Evolutionary conservation across 208 protist species (phyloP).

Genomic region (Leptomonas seymouri): DNA sequence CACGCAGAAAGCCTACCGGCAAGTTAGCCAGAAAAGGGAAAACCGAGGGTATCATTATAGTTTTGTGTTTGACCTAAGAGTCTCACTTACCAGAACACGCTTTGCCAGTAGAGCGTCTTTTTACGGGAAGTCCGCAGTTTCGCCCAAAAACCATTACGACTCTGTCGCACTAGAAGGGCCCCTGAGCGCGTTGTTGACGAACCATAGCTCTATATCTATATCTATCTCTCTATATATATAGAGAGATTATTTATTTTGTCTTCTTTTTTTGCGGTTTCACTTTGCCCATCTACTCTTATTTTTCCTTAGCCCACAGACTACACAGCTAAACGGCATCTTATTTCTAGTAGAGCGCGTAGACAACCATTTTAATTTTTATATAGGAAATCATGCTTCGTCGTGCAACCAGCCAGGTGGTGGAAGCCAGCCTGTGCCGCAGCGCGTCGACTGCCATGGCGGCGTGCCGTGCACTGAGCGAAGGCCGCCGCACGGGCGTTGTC

Average conservation of each 20-base stretch:
- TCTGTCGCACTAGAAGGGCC: too few relatives aligned
- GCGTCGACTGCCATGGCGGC: background rate
- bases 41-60: too few relatives aligned
- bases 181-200: too few relatives aligned
- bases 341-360: background rate
- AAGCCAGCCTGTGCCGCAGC: slow-evolving; percentile 3
- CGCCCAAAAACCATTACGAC: too few relatives aligned
- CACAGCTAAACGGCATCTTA: too few relatives aligned
- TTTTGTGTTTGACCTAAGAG: too few relatives aligned
- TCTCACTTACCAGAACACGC: too few relatives aligned
- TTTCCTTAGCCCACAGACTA: background rate
- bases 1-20: too few relatives aligned
- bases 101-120: too few relatives aligned
- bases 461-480: background rate
- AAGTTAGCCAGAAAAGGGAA: too few relatives aligned
- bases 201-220: too few relatives aligned
- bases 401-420: slow-evolving; percentile 8
- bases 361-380: background rate
- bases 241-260: background rate
- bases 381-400: slow-evolving; percentile 21
- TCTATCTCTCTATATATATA: background rate
- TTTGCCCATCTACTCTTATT: background rate
- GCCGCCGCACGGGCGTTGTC: slow-evolving; percentile 26
- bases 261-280: background rate
- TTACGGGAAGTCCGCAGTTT: too few relatives aligned